Evolutionary conservation across 768 basidiomycete species (phyloP).

Genomic region (Kwoniella mangroviensis): DNA sequence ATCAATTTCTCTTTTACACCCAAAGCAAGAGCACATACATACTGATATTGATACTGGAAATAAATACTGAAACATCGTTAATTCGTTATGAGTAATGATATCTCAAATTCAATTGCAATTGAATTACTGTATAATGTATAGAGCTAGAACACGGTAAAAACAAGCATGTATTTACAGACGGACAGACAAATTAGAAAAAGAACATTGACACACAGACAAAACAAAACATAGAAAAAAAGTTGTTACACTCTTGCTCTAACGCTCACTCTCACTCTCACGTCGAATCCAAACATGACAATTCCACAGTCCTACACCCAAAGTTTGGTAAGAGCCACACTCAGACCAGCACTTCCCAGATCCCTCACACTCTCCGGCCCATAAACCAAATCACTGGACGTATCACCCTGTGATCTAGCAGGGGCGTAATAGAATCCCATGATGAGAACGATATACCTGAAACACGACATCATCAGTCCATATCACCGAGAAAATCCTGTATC

Average conservation of each 20-base stretch:
- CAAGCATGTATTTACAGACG: too few relatives aligned
- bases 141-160: neutral
- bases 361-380: slow-evolving; percentile 12
- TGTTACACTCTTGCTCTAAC: neutral
- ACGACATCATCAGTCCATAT: slow-evolving; percentile 16
- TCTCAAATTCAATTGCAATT: too few relatives aligned
- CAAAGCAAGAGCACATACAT: neutral
- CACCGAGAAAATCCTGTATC: neutral
- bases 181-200: neutral
- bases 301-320: slow-evolving; percentile 17
- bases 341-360: neutral
- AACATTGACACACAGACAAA: neutral
- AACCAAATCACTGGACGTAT: slow-evolving; percentile 11
- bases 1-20: neutral
- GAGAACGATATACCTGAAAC: slow-evolving; percentile 82
- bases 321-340: slow-evolving; percentile 18
- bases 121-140: too few relatives aligned
- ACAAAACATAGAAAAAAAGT: neutral
- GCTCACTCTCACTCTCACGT: neutral
- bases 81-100: neutral
- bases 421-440: slow-evolving; percentile 88
- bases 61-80: neutral
- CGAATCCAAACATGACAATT: neutral
- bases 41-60: neutral
- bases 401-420: slow-evolving; percentile 31